These are phyloP conservation scores for Phytophthora aleatoria DNA, from an alignment of 352 stramenopile species.

Conservation along the genomic window DNA sequence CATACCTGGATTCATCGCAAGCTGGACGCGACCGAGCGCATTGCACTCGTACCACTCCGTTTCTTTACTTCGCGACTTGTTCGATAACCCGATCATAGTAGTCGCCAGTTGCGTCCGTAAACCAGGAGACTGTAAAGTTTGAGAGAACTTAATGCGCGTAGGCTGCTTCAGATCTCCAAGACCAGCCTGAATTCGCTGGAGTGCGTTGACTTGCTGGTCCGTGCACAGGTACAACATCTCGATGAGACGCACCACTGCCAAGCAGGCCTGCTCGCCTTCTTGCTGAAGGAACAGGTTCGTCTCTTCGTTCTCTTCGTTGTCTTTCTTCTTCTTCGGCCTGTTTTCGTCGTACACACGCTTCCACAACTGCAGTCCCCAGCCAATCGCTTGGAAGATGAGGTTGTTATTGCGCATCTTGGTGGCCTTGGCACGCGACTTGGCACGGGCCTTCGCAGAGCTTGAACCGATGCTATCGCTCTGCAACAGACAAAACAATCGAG, in stretches of 20 bases:
- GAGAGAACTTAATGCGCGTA: slow-evolving; percentile 65
- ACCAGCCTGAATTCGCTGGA: slow-evolving; percentile 70
- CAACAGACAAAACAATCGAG: slow-evolving; percentile 65
- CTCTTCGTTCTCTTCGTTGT: slow-evolving; percentile 5
- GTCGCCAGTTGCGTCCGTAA: slow-evolving; percentile 66
- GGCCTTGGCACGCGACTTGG: slow-evolving; percentile 40
- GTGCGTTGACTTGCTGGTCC: slow-evolving; percentile 72
- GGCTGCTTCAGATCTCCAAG: slow-evolving; percentile 55
- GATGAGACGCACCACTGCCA: slow-evolving; percentile 68
- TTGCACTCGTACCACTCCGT: slow-evolving; percentile 86
- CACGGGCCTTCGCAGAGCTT: slow-evolving; percentile 37
- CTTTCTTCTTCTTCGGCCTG: slow-evolving; percentile 37
- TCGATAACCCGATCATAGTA: slow-evolving; percentile 74
- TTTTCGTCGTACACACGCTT: slow-evolving; percentile 63
- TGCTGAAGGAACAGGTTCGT: slow-evolving; percentile 35
- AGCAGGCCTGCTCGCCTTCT: slow-evolving; percentile 67
- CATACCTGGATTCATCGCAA: slow-evolving; percentile 60
- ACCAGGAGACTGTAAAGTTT: slow-evolving; percentile 61
- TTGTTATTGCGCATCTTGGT: slow-evolving; percentile 71
- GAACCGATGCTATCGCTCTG: slow-evolving; percentile 39
- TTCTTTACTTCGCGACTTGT: slow-evolving; percentile 78
- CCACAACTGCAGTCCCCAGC: slow-evolving; percentile 62
- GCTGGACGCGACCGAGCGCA: slow-evolving; percentile 58
- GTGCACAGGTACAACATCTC: slow-evolving; percentile 84
- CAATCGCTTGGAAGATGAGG: slow-evolving; percentile 67